A percentile compares a stretch with the other conserved stretches of the same genome.
phyloP scores from a whole-genome alignment of 2,329 filamentous ascomycete genomes.

The Pyricularia sp. region DNA sequence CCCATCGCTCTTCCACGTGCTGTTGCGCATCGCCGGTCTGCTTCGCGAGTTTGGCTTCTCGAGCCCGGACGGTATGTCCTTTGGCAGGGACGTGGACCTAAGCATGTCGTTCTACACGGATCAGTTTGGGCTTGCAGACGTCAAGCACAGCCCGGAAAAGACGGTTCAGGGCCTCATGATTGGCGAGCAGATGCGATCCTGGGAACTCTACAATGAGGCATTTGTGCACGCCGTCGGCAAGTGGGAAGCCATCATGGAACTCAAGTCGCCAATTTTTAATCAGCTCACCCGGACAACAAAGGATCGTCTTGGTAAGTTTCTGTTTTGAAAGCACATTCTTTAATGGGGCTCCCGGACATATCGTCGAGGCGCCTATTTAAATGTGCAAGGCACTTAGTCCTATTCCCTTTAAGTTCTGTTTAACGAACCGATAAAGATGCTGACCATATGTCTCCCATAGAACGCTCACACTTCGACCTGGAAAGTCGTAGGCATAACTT shows the following conservation, averaged over 20 bases:
- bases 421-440: background rate
- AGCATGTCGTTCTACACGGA: constrained; percentile 70
- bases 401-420: too few species aligned
- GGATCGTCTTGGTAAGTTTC: constrained; percentile 46
- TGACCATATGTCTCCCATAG: constrained; percentile 20
- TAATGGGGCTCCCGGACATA: too few species aligned
- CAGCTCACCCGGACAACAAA: constrained; percentile 63
- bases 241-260: constrained; percentile 59
- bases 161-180: constrained; percentile 84
- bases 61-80: constrained; percentile 46
- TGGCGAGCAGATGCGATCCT: constrained; percentile 76
- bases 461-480: constrained; percentile 73
- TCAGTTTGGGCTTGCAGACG: constrained; percentile 68
- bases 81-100: constrained; percentile 49
- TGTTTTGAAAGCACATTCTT: too few species aligned
- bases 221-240: constrained; percentile 89
- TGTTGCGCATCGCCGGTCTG: constrained; percentile 43
- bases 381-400: too few species aligned
- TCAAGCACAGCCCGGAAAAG: constrained; percentile 75
- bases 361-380: too few species aligned
- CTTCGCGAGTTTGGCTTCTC: constrained; percentile 49
- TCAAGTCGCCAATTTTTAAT: constrained; percentile 60
- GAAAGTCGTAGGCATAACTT: constrained; percentile 61
- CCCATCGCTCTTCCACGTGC: constrained; percentile 42
- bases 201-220: constrained; percentile 78